Base-by-base conservation (phyloP, 768 basidiomycete genomes). In the Amanita jacksonii region DNA sequence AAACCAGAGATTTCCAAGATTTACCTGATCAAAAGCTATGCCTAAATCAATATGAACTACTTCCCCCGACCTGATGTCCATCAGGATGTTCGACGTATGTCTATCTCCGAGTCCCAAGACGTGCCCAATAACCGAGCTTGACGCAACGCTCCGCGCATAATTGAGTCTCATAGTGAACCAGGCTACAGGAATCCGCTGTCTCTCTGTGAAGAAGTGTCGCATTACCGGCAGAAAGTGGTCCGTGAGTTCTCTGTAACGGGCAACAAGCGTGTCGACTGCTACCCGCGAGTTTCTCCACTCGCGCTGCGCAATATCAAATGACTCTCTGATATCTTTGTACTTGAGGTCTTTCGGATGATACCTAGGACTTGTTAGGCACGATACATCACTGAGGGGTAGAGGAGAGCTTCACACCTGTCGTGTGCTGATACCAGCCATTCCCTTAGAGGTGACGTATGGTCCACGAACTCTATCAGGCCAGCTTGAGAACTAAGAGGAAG, bases 1-100 rank as follows among this genome's bases (percentile, higher is more conserved):
- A n/a, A n/a, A 25, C 38, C 25, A 50, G 42, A 41, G 27, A 40
- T 33, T 9, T 47, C 9, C 20, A 7, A 27, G 3, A 39, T 70
- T 52, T 49, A 88, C 90, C 67, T 90, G 89, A 48, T 96, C 96
- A 61, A 99, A 98, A 0, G 92, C 91, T 47, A 98, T 91, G 1
- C 94, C 94, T 1, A 98, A 69, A 61, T 99, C 94, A 42, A 99
- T 99, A 58, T 96, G 92, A 5, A 98, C 80, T 35, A 93, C 71
- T 56, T 98, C 90, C 12, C 94, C 94, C 7, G 76, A 80, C 20
- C 60, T 60, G 38, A 77, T 76, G 59, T 98, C 92, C 35, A 98
- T 67, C 35, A 99, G 69, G 53, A 99, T 94, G 61, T 99, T 99
- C 33, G 85, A 83, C 5, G 74, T 73, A 57, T 99, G 94, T 9